phyloP scores from a whole-genome alignment of 2,329 filamentous ascomycete genomes.

The Epichloe coenophiala region DNA sequence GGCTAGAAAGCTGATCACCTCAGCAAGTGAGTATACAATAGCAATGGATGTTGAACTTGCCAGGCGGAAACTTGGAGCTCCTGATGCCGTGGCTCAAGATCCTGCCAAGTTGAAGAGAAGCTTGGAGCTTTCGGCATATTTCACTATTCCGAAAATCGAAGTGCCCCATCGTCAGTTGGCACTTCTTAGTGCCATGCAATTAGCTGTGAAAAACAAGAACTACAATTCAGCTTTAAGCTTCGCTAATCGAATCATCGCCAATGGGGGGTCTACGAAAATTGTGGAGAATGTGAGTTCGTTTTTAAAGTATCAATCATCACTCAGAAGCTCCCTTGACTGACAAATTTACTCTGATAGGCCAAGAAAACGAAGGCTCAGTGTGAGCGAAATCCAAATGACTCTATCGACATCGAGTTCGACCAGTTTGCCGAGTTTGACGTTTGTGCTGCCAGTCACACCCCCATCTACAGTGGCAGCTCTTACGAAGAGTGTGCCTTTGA shows the following conservation, averaged over 20 bases:
- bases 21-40: conserved; percentile 77
- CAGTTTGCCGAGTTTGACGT: conserved; percentile 96
- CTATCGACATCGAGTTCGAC: conserved; percentile 90
- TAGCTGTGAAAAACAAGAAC: conserved; percentile 82
- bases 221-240: conserved; percentile 87
- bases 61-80: conserved; percentile 52
- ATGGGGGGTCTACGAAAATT: conserved; percentile 71
- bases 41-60: conserved; percentile 90
- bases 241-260: conserved; percentile 84
- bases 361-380: conserved; percentile 79
- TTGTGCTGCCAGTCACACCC: conserved; percentile 82
- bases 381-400: conserved; percentile 81
- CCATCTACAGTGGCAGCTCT: conserved; percentile 81
- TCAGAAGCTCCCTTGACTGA: background rate
- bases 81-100: conserved; percentile 47
- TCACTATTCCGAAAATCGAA: conserved; percentile 93
- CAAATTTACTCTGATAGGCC: conserved; percentile 40
- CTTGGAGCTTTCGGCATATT: conserved; percentile 92
- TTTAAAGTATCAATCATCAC: background rate
- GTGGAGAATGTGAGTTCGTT: conserved; percentile 64
- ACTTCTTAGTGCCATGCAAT: conserved; percentile 84
- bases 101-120: conserved; percentile 67
- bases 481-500: conserved; percentile 82
- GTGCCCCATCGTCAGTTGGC: conserved; percentile 84
- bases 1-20: conserved; percentile 76